A percentile compares a stretch with the other conserved stretches of the same genome.
Conservation (phyloP, 768 basidiomycete species). For the Coprinopsis strossmayeri region DNA sequence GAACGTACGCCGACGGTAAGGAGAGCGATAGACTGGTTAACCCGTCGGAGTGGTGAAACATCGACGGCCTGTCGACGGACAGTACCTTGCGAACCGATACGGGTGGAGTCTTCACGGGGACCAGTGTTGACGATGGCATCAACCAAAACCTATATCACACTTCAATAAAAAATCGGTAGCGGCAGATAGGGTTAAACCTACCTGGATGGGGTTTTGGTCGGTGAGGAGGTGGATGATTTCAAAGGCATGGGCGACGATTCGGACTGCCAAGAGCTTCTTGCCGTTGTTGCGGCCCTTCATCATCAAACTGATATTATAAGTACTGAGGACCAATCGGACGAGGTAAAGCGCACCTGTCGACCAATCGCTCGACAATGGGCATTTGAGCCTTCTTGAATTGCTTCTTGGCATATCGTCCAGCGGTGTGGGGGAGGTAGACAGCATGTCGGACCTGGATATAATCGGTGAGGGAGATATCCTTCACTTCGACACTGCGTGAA, state of each 20-base stretch:
- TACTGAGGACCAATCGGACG: background rate
- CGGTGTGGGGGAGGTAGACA: slow-evolving; percentile 97
- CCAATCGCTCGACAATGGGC: slow-evolving; percentile 99
- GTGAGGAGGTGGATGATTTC: slow-evolving; percentile 99
- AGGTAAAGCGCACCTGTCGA: slow-evolving; percentile 69
- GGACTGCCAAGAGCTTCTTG: slow-evolving; percentile 97
- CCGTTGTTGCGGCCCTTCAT: slow-evolving; percentile 99
- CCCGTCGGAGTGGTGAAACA: slow-evolving; percentile 95
- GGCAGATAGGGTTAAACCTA: slow-evolving; percentile 26
- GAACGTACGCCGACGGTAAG: slow-evolving; percentile 87
- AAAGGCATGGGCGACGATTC: slow-evolving; percentile 98
- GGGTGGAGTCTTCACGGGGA: slow-evolving; percentile 98
- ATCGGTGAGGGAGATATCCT: slow-evolving; percentile 98
- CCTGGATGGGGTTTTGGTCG: slow-evolving; percentile 99
- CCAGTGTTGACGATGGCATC: slow-evolving; percentile 99
- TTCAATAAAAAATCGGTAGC: slow-evolving; percentile 2
- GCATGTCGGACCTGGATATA: slow-evolving; percentile 99
- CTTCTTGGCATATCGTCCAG: slow-evolving; percentile 98
- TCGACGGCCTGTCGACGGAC: slow-evolving; percentile 99
- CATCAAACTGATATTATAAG: slow-evolving; percentile 68
- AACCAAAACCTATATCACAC: slow-evolving; percentile 65
- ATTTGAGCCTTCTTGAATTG: slow-evolving; percentile 99
- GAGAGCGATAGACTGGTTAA: slow-evolving; percentile 95
- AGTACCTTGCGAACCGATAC: slow-evolving; percentile 99
- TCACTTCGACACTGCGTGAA: slow-evolving; percentile 81